A percentile compares a stretch with the other conserved stretches of the same genome.
Conservation (phyloP, 176 grass and related monocot genomes). For the Lolium perenne region DNA sequence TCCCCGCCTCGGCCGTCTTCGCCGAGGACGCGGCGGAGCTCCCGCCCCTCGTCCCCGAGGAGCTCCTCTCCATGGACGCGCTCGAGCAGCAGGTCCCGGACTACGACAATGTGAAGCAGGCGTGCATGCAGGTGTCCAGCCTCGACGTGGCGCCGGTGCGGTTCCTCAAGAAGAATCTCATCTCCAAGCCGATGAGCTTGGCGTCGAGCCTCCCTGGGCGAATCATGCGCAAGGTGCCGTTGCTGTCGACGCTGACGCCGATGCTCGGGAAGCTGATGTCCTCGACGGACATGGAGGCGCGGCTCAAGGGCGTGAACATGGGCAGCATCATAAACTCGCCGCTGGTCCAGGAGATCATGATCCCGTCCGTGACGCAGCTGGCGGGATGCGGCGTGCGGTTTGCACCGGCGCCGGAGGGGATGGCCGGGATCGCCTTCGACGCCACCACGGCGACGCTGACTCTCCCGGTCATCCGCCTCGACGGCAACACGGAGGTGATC, state of each 20-base stretch:
- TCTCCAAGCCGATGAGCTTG: conserved; percentile 39
- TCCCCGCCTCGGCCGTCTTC: conserved; percentile 30
- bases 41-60: conserved; percentile 31
- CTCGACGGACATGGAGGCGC: background rate
- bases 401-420: conserved; percentile 40
- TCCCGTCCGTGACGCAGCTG: conserved; percentile 71
- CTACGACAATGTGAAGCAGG: conserved; percentile 58
- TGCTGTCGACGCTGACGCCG: background rate
- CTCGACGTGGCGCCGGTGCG: conserved; percentile 31
- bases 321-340: conserved; percentile 45
- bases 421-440: conserved; percentile 57
- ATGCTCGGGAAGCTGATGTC: background rate
- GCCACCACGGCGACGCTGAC: conserved; percentile 41
- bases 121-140: conserved; percentile 37
- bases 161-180: conserved; percentile 40
- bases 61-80: conserved; percentile 34
- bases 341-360: conserved; percentile 72
- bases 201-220: conserved; percentile 14
- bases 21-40: conserved; percentile 7
- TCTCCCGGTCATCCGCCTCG: conserved; percentile 64
- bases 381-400: conserved; percentile 57
- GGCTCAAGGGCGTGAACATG: conserved; percentile 34
- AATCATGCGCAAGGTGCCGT: conserved; percentile 35
- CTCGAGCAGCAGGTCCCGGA: conserved; percentile 46
- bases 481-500: conserved; percentile 67